Base-by-base conservation (phyloP, 106 monocot species). In the Narthecium ossifragum region DNA sequence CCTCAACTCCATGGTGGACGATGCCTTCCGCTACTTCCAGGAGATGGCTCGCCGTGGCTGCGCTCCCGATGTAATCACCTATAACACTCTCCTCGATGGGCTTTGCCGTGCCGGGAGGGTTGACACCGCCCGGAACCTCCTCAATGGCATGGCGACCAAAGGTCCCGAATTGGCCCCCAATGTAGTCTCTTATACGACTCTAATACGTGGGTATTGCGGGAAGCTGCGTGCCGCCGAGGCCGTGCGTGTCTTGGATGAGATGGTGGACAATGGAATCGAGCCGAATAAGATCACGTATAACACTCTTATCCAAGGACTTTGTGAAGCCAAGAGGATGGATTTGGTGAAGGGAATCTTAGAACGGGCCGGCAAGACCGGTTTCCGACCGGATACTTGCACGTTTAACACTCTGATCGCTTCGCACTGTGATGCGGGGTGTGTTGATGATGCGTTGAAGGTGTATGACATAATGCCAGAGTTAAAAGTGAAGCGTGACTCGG, bases 331-430 rank as follows among this genome's bases (percentile, higher is more conserved):
- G 58, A 79, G 71, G 66, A 69, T 85, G 78, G 90, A 91, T 51
- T 58, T 84, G 65, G 73, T 81, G 31, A 88, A 77, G 74, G 68
- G 65, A 37, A 32, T 91, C n/a, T 45, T 90, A 57, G 82, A 71
- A 28, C 23, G 14, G 20, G 66, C 1, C 18, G 27, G 31, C 6
- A 34, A 62, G 27, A n/a, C 14, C 0, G 36, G 20, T 10, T 85
- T 98, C 50, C 79, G 65, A 67, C 91, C 91, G 2, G 87, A 98
- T 52, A 67, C 81, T 17, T 98, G 98, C 83, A 87, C 98, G 1
- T 91, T 98, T 37, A 98, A 98, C 49, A 98, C 75, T 0, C 46
- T 91, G 41, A 87, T 91, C 5, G 56, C 73, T 15, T 69, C 72
- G 0, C 75, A 87, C 48, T 91, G 87, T 49, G 54, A 55, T 22